A percentile compares a stretch with the other conserved stretches of the same genome.
These are phyloP conservation scores for Selaginella tamariscina DNA, from an alignment of 75 land plant species.

Conservation along the genomic window DNA sequence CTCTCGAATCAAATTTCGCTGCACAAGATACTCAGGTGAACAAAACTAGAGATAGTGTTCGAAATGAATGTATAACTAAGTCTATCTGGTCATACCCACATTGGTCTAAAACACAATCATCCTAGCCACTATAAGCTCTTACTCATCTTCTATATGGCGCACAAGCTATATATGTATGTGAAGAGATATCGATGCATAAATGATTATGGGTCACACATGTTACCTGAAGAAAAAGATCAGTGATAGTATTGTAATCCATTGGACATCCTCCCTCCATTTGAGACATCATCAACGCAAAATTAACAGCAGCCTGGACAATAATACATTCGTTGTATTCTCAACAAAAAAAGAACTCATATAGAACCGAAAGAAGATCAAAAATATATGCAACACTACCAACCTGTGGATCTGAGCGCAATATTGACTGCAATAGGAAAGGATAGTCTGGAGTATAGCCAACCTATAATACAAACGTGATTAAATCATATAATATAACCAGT, in stretches of 20 bases:
- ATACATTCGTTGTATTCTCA: neutral
- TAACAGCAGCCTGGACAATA: conserved; percentile 76
- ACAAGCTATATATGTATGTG: too few relatives aligned
- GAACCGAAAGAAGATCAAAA: conserved; percentile 3
- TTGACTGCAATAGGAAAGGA: conserved; percentile 84
- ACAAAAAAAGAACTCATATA: neutral
- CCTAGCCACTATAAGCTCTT: too few relatives aligned
- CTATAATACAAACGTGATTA: conserved; percentile 23
- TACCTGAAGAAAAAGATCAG: conserved; percentile 98
- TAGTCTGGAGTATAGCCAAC: conserved; percentile 98
- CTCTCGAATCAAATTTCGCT: conserved; percentile 95
- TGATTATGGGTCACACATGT: neutral
- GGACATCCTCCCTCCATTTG: conserved; percentile 99
- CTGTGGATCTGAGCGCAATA: conserved; percentile 90
- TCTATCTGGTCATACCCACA: too few relatives aligned
- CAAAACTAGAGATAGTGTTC: too few relatives aligned
- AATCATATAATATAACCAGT: neutral
- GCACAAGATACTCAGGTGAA: conserved; percentile 12
- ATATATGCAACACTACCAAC: conserved; percentile 14
- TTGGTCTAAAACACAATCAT: too few relatives aligned
- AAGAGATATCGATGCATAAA: too few relatives aligned
- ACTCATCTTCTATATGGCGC: too few relatives aligned
- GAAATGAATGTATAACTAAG: neutral
- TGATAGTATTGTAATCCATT: conserved; percentile 87
- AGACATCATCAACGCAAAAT: conserved; percentile 98